phyloP scores from a whole-genome alignment of 106 monocot genomes.

The Acanthochlamys bracteata region DNA sequence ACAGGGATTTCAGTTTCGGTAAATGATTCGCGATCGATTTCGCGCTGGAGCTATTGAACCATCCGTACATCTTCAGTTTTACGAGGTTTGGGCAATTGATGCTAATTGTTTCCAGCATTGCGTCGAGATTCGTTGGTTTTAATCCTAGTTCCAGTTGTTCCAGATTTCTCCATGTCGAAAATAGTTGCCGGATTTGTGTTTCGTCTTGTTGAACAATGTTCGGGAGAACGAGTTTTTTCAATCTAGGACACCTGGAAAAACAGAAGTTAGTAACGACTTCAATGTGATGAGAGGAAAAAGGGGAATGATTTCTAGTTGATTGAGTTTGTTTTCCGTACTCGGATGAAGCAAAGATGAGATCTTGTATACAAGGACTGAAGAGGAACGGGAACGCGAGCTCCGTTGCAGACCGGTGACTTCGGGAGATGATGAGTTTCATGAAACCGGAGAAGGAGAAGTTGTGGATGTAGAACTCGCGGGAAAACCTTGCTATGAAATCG shows the following conservation, averaged over 20 bases:
- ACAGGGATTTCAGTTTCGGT: slow-evolving; percentile 6
- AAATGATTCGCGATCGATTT: slow-evolving; percentile 1
- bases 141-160: slow-evolving; percentile 4
- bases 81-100: neutral
- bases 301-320: neutral
- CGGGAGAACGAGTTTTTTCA: slow-evolving; percentile 10
- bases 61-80: slow-evolving; percentile 2
- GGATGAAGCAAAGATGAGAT: neutral
- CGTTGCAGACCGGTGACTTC: slow-evolving; percentile 7
- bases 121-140: slow-evolving; percentile 7
- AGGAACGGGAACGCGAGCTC: slow-evolving; percentile 12
- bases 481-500: slow-evolving; percentile 6
- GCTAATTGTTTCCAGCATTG: slow-evolving; percentile 1
- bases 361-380: neutral
- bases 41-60: neutral
- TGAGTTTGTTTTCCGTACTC: neutral
- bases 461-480: neutral
- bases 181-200: neutral
- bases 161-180: slow-evolving; percentile 12
- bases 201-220: neutral
- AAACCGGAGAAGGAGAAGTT: slow-evolving; percentile 16
- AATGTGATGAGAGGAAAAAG: neutral
- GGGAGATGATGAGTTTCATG: slow-evolving; percentile 8
- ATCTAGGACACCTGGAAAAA: slow-evolving; percentile 12
- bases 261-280: no score